Evolutionary conservation across 2,329 filamentous ascomycete genomes (phyloP).

Genomic region (Cryphonectria radicalis): DNA sequence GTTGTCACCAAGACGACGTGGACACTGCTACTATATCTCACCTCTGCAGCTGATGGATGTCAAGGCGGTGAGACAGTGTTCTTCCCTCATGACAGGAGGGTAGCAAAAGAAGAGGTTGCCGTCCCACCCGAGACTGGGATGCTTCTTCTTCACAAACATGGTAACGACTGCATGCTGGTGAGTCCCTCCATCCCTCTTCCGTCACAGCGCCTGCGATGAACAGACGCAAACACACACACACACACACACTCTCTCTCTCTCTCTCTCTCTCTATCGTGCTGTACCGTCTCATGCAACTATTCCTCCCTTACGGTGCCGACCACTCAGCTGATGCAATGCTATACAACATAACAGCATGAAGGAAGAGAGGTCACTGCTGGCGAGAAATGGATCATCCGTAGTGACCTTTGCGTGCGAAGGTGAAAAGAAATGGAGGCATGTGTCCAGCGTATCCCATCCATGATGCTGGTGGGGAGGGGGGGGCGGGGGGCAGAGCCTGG

Average conservation of each 20-base stretch:
- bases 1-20: conserved; percentile 76
- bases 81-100: conserved; percentile 70
- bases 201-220: neutral
- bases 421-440: neutral
- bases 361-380: conserved; percentile 67
- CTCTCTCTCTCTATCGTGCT: neutral
- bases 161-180: conserved; percentile 81
- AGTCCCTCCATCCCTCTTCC: conserved; percentile 35
- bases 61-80: conserved; percentile 90
- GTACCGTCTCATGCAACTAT: neutral
- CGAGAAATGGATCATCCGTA: conserved; percentile 77
- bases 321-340: conserved; percentile 9
- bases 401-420: conserved; percentile 63
- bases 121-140: conserved; percentile 82
- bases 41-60: conserved; percentile 74
- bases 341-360: conserved; percentile 54
- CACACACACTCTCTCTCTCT: no score
- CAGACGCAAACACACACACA: neutral
- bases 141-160: conserved; percentile 85
- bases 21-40: conserved; percentile 89
- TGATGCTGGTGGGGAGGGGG: neutral
- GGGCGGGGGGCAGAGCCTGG: neutral
- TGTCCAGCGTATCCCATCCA: neutral
- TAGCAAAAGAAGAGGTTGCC: conserved; percentile 66
- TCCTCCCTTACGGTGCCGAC: neutral